Evolutionary conservation across 176 grass and related monocot species (phyloP).

Genomic region (Eragrostis curvula): DNA sequence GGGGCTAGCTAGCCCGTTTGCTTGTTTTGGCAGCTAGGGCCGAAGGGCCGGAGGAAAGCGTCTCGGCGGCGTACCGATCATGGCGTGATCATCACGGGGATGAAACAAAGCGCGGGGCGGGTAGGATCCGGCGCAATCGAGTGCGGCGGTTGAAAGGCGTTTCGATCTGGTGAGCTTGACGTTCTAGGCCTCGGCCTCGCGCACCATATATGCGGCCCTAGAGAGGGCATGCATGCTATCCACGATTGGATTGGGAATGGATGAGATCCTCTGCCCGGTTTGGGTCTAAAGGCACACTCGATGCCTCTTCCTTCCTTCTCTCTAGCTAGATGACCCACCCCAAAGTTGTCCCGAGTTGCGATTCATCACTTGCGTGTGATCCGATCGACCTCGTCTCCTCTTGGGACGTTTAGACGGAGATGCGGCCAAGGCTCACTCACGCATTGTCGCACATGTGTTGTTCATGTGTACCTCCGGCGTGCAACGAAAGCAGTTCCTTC

Average conservation of each 20-base stretch:
- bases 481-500: not conserved
- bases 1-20: not conserved
- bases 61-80: not conserved
- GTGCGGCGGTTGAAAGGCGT: conserved; percentile 27
- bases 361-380: not conserved
- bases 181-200: not conserved
- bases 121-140: conserved; percentile 12
- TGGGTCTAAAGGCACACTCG: conserved; percentile 20
- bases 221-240: not conserved
- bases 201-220: not conserved
- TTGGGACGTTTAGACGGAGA: no score
- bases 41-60: not conserved
- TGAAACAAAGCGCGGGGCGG: not conserved
- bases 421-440: no score
- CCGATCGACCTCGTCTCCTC: no score
- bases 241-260: not conserved
- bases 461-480: not conserved
- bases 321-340: not conserved
- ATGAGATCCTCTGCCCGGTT: not conserved
- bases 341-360: not conserved
- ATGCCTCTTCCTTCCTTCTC: not conserved
- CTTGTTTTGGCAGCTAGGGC: not conserved
- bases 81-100: conserved; percentile 5
- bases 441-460: not conserved
- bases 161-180: conserved; percentile 17